phyloP scores from a whole-genome alignment of 805 yeast genomes.

The Metschnikowia peoriensis region DNA sequence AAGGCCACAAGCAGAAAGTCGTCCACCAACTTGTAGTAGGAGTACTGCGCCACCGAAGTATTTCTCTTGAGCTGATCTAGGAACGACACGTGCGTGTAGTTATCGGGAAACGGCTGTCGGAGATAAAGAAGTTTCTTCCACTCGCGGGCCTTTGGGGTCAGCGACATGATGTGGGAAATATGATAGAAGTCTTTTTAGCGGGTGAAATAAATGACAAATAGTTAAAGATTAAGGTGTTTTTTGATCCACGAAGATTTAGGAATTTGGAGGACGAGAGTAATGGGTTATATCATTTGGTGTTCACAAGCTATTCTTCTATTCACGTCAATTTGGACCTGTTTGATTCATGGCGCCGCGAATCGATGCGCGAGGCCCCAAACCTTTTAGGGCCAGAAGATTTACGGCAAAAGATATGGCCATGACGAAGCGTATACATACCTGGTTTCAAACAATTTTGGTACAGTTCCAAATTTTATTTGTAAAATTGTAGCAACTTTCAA shows the following conservation, averaged over 20 bases:
- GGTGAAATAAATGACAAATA: background rate
- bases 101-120: slow-evolving; percentile 85
- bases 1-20: slow-evolving; percentile 68
- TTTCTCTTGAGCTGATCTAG: slow-evolving; percentile 77
- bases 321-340: background rate
- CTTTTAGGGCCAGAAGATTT: too few relatives aligned
- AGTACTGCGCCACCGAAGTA: slow-evolving; percentile 66
- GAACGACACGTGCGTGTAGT: slow-evolving; percentile 80
- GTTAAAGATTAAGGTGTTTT: background rate
- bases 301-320: background rate
- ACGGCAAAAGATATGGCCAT: too few relatives aligned
- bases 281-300: background rate
- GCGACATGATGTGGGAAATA: background rate
- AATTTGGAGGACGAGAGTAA: background rate
- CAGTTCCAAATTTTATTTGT: too few relatives aligned
- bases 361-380: background rate
- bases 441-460: too few relatives aligned
- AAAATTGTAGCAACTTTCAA: too few relatives aligned
- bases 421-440: too few relatives aligned
- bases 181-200: background rate
- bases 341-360: background rate
- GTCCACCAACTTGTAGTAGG: slow-evolving; percentile 60
- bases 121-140: slow-evolving; percentile 90
- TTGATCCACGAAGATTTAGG: too few relatives aligned
- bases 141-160: background rate